These are phyloP conservation scores for Euphorbia lathyris DNA, from an alignment of 345 rosid genomes.

Conservation along the genomic window DNA sequence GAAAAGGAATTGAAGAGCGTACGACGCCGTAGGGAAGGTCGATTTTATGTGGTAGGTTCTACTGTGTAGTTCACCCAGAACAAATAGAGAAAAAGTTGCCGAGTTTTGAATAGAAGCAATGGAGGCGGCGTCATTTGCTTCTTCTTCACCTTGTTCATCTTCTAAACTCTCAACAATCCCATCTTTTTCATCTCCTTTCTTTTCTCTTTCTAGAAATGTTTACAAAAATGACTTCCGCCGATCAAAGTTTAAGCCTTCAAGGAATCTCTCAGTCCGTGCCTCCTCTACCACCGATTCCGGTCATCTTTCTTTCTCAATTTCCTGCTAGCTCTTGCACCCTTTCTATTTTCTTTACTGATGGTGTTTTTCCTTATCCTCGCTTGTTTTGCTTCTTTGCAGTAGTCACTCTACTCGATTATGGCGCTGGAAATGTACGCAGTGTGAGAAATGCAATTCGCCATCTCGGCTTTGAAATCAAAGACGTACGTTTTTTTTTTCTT, in stretches of 20 bases:
- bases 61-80: not conserved
- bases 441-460: conserved; percentile 75
- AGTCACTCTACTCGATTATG: conserved; percentile 92
- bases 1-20: too few species aligned
- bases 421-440: conserved; percentile 93
- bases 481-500: conserved; percentile 30
- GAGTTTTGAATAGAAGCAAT: conserved; percentile 2
- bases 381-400: conserved; percentile 29
- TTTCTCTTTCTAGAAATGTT: conserved; percentile 19
- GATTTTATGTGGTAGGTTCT: too few species aligned
- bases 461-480: conserved; percentile 77
- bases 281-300: conserved; percentile 60
- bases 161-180: conserved; percentile 4
- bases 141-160: conserved; percentile 2
- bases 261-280: conserved; percentile 52
- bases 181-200: conserved; percentile 26
- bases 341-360: not conserved
- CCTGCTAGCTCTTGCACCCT: not conserved
- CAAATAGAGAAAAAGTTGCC: not conserved
- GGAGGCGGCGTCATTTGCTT: conserved; percentile 31
- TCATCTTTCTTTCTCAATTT: conserved; percentile 19
- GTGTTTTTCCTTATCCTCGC: not conserved
- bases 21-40: not conserved
- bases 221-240: conserved; percentile 20
- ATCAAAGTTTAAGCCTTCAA: conserved; percentile 35